These are phyloP conservation scores for Pestalotiopsis sp. DNA, from an alignment of 2,329 filamentous ascomycete genomes.

Conservation along the genomic window DNA sequence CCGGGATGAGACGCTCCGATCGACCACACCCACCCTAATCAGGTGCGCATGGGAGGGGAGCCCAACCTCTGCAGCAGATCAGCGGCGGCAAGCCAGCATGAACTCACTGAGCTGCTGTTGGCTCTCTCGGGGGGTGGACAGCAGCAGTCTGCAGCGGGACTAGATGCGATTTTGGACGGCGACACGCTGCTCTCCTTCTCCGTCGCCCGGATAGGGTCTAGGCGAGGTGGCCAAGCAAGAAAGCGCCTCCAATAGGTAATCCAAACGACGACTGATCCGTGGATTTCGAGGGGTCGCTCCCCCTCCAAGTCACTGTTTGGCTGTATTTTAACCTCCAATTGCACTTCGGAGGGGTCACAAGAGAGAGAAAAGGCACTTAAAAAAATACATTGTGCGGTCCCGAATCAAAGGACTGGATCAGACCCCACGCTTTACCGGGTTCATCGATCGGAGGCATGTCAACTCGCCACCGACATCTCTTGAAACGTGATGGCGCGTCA, in stretches of 20 bases:
- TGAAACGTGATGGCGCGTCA: slow-evolving; percentile 7
- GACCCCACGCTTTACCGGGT: not conserved
- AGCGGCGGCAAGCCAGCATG: too few species aligned
- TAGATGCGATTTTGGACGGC: too few species aligned
- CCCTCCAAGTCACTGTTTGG: too few species aligned
- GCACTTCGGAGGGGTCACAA: not conserved
- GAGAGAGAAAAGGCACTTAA: not conserved
- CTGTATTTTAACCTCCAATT: not conserved
- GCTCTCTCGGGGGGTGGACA: too few species aligned
- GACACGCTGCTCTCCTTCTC: too few species aligned
- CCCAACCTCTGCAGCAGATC: too few species aligned
- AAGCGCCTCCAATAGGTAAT: too few species aligned
- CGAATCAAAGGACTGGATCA: not conserved
- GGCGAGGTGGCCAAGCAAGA: too few species aligned
- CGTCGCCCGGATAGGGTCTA: too few species aligned
- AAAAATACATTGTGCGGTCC: not conserved
- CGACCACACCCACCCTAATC: not conserved
- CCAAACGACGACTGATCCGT: too few species aligned
- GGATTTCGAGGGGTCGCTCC: too few species aligned
- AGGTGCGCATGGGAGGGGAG: not conserved
- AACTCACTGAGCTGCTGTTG: too few species aligned
- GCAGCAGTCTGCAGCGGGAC: not conserved
- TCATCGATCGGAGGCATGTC: not conserved
- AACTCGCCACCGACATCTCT: not conserved
- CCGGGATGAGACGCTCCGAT: slow-evolving; percentile 6